These are phyloP conservation scores for Protomyces inundatus DNA, from an alignment of 1,139 yeast species.

Conservation along the genomic window DNA sequence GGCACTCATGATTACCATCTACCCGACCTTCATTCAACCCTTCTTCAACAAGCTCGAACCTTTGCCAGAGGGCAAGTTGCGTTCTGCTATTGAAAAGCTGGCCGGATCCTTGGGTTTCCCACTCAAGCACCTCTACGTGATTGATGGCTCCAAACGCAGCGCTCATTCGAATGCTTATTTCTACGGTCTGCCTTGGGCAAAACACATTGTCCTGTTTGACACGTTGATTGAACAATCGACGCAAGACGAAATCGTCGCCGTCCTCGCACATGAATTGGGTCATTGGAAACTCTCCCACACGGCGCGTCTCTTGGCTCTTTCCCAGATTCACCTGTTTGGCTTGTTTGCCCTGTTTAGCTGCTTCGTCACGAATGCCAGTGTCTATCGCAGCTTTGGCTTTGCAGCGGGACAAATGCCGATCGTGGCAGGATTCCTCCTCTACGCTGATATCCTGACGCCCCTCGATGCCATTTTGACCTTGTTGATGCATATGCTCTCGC, in stretches of 20 bases:
- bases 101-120: constrained; percentile 79
- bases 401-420: constrained; percentile 48
- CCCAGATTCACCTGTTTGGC: constrained; percentile 59
- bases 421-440: constrained; percentile 68
- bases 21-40: constrained; percentile 83
- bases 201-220: constrained; percentile 88
- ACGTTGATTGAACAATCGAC: constrained; percentile 78
- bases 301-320: constrained; percentile 58
- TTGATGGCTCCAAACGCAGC: constrained; percentile 93
- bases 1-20: constrained; percentile 63
- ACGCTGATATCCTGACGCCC: constrained; percentile 65
- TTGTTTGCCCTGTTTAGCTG: constrained; percentile 70
- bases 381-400: constrained; percentile 78
- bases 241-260: constrained; percentile 80
- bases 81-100: constrained; percentile 69
- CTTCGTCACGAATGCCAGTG: constrained; percentile 69
- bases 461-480: constrained; percentile 65
- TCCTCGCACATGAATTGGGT: constrained; percentile 93
- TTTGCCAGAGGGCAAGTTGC: constrained; percentile 82
- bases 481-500: constrained; percentile 60
- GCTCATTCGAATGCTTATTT: constrained; percentile 96
- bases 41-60: constrained; percentile 87
- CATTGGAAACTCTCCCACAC: constrained; percentile 93
- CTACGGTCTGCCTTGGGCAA: constrained; percentile 92
- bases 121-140: constrained; percentile 70